phyloP scores from a whole-genome alignment of 163 green algal species.

The Botryococcus braunii region DNA sequence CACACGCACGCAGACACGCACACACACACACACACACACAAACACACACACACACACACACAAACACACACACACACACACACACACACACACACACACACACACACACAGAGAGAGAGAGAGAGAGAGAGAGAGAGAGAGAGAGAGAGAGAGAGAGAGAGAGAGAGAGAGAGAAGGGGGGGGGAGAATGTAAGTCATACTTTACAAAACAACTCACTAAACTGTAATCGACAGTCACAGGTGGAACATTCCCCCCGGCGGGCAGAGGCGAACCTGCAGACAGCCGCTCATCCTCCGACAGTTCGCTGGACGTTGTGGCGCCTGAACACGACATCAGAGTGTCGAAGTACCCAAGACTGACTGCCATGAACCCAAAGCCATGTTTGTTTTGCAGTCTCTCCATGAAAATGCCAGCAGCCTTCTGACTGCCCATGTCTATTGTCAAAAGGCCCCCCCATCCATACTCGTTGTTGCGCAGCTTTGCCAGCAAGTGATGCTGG shows the following conservation, averaged over 20 bases:
- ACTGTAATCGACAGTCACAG: too few relatives aligned
- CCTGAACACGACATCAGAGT: slow-evolving; percentile 40
- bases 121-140: too few relatives aligned
- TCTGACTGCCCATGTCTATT: slow-evolving; percentile 27
- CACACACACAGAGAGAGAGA: too few relatives aligned
- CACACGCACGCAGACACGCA: too few relatives aligned
- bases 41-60: too few relatives aligned
- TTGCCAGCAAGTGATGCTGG: slow-evolving; percentile 28
- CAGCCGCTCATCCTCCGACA: slow-evolving; percentile 29
- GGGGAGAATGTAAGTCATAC: too few relatives aligned
- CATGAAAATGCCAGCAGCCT: slow-evolving; percentile 46
- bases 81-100: too few relatives aligned
- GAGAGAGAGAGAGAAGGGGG: too few relatives aligned
- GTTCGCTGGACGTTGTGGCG: slow-evolving; percentile 41
- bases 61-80: too few relatives aligned
- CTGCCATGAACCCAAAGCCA: slow-evolving; percentile 49
- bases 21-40: too few relatives aligned
- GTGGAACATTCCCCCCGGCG: neutral
- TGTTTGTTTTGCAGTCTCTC: slow-evolving; percentile 62
- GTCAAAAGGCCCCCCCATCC: slow-evolving; percentile 52
- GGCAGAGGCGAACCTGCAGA: slow-evolving; percentile 6
- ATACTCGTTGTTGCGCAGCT: slow-evolving; percentile 48
- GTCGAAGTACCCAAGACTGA: slow-evolving; percentile 60
- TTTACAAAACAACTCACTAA: too few relatives aligned
- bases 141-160: too few relatives aligned